Evolutionary conservation across 2,329 filamentous ascomycete species (phyloP), one percentile per base, ranked within the genome.

Genomic region (Tolypocladium nubicola): DNA sequence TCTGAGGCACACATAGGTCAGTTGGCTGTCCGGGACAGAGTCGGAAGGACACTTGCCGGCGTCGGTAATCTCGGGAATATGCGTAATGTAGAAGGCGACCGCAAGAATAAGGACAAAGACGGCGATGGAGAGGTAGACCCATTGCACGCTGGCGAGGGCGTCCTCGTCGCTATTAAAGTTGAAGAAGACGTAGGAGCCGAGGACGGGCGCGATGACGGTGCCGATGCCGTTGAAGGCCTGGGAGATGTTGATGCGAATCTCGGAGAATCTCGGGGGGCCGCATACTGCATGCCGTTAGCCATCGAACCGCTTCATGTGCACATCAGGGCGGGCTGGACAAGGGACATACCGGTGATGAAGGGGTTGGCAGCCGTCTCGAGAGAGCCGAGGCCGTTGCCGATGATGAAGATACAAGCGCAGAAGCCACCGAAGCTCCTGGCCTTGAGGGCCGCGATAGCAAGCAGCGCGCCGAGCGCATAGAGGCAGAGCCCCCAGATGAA

Each of bases 361-460:
- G 88, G 86, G 69, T 92, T 89, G 7, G 88, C 88, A 1, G 87
- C 86, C 0, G 88, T 90, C 72, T 92, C 88, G 21, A 92, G 81
- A 0, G 87, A 87, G 1, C 84, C 84, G 0, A 91, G 77, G 6
- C 87, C 88, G 57, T 84, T 85, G 37, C 87, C 88, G 58, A 90
- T 86, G 60, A 91, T 81, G 70, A 91, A 89, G 63, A 89, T 84
- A 63, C 77, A 80, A 40, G 80, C 82, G 64, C 87, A 90, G 73
- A 91, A 92, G 10, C 88, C 89, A 33, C 79, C 82, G 65, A 91
- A 92, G 19, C 83, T 88, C 57, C 79, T 76, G 40, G 81, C 79
- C 61, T 81, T 79, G 64, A 85, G 79, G 59, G 78, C 80, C 0
- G 79, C 76, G 55, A 79, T 81, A 14, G 78, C 76, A n/a, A 82